Evolutionary conservation across 2,329 filamentous ascomycete species (phyloP), one percentile per base, ranked within the genome.

Genomic region (Colletotrichum euphorbiae): DNA sequence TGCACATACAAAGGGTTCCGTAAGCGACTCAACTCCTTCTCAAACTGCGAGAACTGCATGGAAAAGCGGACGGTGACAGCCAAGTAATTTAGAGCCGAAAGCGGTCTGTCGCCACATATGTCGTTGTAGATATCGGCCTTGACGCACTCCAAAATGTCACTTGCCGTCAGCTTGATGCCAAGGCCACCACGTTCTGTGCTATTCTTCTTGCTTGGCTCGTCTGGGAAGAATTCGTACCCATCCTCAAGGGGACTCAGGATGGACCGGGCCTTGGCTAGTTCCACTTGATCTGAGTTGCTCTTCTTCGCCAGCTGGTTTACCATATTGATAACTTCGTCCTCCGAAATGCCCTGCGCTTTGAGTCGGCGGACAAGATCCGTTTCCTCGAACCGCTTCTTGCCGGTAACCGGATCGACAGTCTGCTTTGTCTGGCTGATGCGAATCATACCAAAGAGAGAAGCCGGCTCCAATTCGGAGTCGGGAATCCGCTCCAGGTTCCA

Each of bases 401-500:
- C 74, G 5, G 78, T 78, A 5, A 17, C 64, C 4, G 75, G 73
- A 65, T 81, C 74, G 11, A 66, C 31, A 2, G 70, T 17, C 0
- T 40, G 55, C 62, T 75, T 77, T 6, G 74, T 75, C 62, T 76
- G 70, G 19, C 43, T 12, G n/a, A 78, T 57, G 36, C 79, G 75
- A 12, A 76, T 28, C 21, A 71, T n/a, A 2, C 65, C 74, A 11
- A 81, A 40, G 0, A 71, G 2, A 0, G 75, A 79, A 0, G 9
- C 15, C 4, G 75, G 28, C 0, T 68, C 59, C 33, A 82, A 15
- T 1, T 79, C 75, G 0, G 71, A 67, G 43, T 81, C 78, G 0
- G 78, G 76, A 9, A 83, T 79, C 5, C 73, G 73, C 7, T 80
- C 75, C 7, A 73, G 42, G 31, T 79, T 71, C 80, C 79, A 83